Base-by-base conservation (phyloP, 345 rosid species). In the Reutealis trisperma region DNA sequence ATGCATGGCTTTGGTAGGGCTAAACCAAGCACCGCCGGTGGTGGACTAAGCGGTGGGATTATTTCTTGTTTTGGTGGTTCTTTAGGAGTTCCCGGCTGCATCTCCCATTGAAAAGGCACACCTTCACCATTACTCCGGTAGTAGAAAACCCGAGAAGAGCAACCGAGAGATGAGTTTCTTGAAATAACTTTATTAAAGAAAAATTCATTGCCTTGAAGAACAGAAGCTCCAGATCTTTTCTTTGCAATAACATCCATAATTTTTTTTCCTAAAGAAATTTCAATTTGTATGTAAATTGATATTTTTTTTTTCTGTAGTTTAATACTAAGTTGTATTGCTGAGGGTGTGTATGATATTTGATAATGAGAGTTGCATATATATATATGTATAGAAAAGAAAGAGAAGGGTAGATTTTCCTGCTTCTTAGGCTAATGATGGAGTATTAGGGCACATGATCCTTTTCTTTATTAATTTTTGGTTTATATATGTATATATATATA, bases 11-110 rank as follows among this genome's bases (percentile, higher is more conserved):
- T 91, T 4, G 92, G 89, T 8, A 90, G 83, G 21, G 84, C 79
- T 8, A 76, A 77, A 81, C 94, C 88, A 13, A 87, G 79, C 51
- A 86, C 9, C 0, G 98, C 96, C 0, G 97, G 98, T 1, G 98
- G 97, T 19, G 94, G 98, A 74, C 57, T 52, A 19, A 74, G 66
- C 0, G 81, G 81, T 1, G 81, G 81, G 37, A 78, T 64, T 15
- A 49, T 47, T 11, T 74, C 79, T 5, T 30, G 73, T 68, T 60
- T 32, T 0, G 80, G 86, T 0, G 67, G 72, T 27, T 64, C 58
- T 45, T 72, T 78, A 22, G 81, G 76, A 2, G 71, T 78, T 1
- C 81, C 81, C 2, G 81, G 81, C 66, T 72, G 76, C 76, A 78
- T 45, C 72, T 78, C 81, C 81, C 81, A 78, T n/a, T 72, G 34